Percentiles rank a stretch among this genome's conserved stretches.
phyloP scores from a whole-genome alignment of 345 rosid species.

The Limnanthes douglasii region DNA sequence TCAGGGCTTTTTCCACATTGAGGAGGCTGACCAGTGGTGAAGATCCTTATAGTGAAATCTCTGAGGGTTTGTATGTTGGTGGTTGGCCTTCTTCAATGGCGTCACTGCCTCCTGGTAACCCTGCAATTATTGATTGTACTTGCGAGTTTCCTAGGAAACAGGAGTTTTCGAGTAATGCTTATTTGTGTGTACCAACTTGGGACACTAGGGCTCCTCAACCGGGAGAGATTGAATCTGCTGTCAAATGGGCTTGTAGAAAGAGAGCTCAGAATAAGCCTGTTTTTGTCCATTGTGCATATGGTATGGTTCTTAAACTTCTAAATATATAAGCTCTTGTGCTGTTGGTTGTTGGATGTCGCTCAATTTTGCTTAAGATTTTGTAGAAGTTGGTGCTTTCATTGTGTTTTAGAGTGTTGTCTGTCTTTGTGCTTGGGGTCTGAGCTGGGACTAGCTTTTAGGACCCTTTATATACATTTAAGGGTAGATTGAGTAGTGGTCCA shows the following conservation, averaged over 20 bases:
- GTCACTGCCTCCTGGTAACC: slow-evolving; percentile 45
- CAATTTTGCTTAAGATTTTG: background rate
- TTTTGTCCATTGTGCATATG: slow-evolving; percentile 58
- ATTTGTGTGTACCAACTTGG: slow-evolving; percentile 67
- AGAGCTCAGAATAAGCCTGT: slow-evolving; percentile 44
- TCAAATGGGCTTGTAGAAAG: slow-evolving; percentile 57
- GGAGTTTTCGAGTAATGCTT: slow-evolving; percentile 26
- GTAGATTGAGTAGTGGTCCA: no score
- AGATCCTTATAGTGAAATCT: slow-evolving; percentile 35
- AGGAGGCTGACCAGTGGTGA: slow-evolving; percentile 36
- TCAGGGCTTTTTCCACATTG: slow-evolving; percentile 22
- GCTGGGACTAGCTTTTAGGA: background rate
- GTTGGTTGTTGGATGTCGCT: background rate
- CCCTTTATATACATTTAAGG: no score
- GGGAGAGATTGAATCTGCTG: slow-evolving; percentile 51
- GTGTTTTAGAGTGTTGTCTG: background rate
- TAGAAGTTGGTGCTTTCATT: background rate
- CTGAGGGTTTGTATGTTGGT: slow-evolving; percentile 47
- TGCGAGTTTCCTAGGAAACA: slow-evolving; percentile 41
- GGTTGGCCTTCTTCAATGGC: slow-evolving; percentile 48
- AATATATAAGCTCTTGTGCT: background rate
- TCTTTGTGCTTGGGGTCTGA: background rate
- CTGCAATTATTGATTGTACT: slow-evolving; percentile 63
- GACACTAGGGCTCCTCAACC: slow-evolving; percentile 61
- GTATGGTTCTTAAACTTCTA: slow-evolving; percentile 15